Percentiles rank a stretch among this genome's conserved stretches.
These are phyloP conservation scores for Camelina hispida DNA, from an alignment of 345 rosid genomes.

Conservation along the genomic window DNA sequence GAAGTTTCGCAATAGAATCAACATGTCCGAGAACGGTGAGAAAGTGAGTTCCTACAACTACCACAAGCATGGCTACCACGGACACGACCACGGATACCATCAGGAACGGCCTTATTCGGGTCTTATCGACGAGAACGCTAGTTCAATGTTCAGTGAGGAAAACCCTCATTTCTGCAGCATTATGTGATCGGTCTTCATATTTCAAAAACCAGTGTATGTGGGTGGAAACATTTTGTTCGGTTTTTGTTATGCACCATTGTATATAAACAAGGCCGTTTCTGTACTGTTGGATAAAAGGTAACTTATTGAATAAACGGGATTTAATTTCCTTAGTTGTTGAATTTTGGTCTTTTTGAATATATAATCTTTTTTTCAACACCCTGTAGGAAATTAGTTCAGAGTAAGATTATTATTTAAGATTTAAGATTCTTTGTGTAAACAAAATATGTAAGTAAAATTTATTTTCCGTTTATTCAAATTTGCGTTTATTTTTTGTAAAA, in stretches of 20 bases:
- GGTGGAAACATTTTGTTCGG: constrained; percentile 3
- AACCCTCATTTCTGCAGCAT: constrained; percentile 79
- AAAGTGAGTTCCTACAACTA: constrained; percentile 57
- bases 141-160: constrained; percentile 70
- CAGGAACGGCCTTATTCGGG: constrained; percentile 49
- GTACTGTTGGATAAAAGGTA: background rate
- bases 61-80: constrained; percentile 54
- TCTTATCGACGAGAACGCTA: constrained; percentile 46
- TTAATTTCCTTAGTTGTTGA: background rate
- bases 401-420: too few relatives aligned
- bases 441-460: too few relatives aligned
- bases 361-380: too few relatives aligned
- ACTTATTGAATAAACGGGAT: too few relatives aligned
- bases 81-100: constrained; percentile 52
- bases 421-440: too few relatives aligned
- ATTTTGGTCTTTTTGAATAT: background rate
- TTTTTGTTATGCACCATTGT: constrained; percentile 25
- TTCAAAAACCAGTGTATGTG: background rate
- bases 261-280: background rate
- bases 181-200: constrained; percentile 46
- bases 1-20: constrained; percentile 1
- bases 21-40: constrained; percentile 39
- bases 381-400: too few relatives aligned
- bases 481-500: too few relatives aligned
- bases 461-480: too few relatives aligned